These are phyloP conservation scores for Chrysosporium queenslandicum DNA, from an alignment of 2,329 filamentous ascomycete genomes.

Conservation along the genomic window DNA sequence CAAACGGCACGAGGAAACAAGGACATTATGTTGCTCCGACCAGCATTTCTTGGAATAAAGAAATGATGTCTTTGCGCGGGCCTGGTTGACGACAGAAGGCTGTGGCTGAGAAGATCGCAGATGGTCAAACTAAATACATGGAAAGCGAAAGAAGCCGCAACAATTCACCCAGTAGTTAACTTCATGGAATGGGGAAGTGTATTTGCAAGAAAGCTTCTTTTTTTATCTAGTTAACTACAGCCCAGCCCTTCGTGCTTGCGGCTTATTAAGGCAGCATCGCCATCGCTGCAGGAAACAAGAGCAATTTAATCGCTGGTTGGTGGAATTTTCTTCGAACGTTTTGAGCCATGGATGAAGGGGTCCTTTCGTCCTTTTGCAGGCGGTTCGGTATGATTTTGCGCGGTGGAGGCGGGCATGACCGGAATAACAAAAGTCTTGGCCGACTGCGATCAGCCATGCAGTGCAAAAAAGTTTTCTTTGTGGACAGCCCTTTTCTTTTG, in stretches of 20 bases:
- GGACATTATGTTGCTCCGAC: not conserved
- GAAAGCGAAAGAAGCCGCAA: conserved; percentile 9
- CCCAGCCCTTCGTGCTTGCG: not conserved
- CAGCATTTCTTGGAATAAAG: not conserved
- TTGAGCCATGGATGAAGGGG: not conserved
- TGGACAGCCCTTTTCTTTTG: not conserved
- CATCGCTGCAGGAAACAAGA: not conserved
- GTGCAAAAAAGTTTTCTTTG: not conserved
- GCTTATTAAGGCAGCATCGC: not conserved
- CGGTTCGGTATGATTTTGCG: not conserved
- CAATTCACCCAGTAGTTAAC: too few relatives aligned
- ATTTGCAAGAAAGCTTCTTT: not conserved
- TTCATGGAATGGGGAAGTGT: not conserved
- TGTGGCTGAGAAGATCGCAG: conserved; percentile 2
- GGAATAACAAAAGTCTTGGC: conserved; percentile 2
- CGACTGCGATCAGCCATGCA: not conserved
- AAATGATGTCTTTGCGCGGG: not conserved
- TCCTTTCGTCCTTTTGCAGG: not conserved
- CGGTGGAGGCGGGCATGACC: not conserved
- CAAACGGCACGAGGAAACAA: not conserved
- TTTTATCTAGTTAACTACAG: not conserved
- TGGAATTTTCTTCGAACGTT: conserved; percentile 4
- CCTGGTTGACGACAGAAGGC: not conserved
- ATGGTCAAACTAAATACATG: not conserved
- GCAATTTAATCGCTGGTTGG: not conserved